Evolutionary conservation across 225 moss, liverwort and hornwort species (phyloP).

Genomic region (Thuidium tamariscinum): DNA sequence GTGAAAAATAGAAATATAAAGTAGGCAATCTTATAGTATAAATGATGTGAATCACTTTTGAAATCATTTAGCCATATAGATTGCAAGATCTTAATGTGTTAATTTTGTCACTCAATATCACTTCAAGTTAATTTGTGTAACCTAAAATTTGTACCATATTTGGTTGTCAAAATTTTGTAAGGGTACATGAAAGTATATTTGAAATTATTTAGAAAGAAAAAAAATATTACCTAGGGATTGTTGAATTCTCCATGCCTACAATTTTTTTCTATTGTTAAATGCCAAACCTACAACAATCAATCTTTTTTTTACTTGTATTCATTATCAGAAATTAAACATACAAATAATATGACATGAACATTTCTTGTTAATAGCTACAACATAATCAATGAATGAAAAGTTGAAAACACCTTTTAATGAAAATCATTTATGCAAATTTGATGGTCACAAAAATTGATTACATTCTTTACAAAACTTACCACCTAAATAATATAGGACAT

Average conservation of each 20-base stretch:
- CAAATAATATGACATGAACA: too few species aligned
- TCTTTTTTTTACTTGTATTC: too few species aligned
- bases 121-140: not conserved
- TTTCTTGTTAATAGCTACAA: too few species aligned
- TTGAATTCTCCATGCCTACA: not conserved
- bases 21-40: not conserved
- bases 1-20: not conserved
- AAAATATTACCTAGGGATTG: not conserved
- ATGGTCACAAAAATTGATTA: not conserved
- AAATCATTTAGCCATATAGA: not conserved
- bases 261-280: too few species aligned
- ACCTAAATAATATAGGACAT: not conserved
- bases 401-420: too few species aligned
- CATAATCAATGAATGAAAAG: too few species aligned
- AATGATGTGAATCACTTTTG: not conserved
- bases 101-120: rapidly evolving
- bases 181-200: not conserved
- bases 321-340: too few species aligned
- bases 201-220: too few species aligned
- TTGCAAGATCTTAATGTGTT: not conserved
- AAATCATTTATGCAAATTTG: not conserved
- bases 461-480: not conserved
- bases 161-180: not conserved
- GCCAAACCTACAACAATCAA: too few species aligned
- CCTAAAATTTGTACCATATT: not conserved